Evolutionary conservation across 2,329 filamentous ascomycete species (phyloP).

Genomic region (Colletotrichum camelliae): DNA sequence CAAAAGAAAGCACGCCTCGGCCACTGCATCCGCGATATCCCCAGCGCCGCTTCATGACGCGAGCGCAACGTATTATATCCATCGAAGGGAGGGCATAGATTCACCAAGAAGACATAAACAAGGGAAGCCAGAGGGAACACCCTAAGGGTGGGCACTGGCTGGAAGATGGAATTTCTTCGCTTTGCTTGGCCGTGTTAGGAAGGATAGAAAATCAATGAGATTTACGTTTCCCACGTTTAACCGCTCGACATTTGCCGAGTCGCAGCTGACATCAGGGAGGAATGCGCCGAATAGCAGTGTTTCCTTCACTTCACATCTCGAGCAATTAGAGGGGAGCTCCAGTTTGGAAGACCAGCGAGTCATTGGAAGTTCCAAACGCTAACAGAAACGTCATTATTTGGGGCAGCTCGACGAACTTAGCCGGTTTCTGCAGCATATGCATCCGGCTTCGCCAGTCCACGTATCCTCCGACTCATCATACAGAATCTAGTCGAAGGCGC

Average conservation of each 20-base stretch:
- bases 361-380: neutral
- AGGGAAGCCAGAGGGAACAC: conserved; percentile 12
- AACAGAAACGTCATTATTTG: conserved; percentile 3
- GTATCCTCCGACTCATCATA: neutral
- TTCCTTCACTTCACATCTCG: neutral
- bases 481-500: neutral
- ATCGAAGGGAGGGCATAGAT: conserved; percentile 21
- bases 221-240: conserved; percentile 13
- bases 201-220: conserved; percentile 20
- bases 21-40: conserved; percentile 6
- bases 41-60: neutral
- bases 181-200: conserved; percentile 11
- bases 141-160: neutral
- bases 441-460: neutral
- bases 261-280: neutral
- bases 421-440: neutral
- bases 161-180: conserved; percentile 13
- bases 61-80: conserved; percentile 19
- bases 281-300: neutral
- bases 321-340: neutral
- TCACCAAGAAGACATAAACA: conserved; percentile 16
- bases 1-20: neutral
- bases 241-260: neutral
- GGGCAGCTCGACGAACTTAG: neutral
- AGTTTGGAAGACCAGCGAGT: neutral